Evolutionary conservation across 257 asterid genomes (phyloP).

Genomic region (Craterostigma plantagineum): DNA sequence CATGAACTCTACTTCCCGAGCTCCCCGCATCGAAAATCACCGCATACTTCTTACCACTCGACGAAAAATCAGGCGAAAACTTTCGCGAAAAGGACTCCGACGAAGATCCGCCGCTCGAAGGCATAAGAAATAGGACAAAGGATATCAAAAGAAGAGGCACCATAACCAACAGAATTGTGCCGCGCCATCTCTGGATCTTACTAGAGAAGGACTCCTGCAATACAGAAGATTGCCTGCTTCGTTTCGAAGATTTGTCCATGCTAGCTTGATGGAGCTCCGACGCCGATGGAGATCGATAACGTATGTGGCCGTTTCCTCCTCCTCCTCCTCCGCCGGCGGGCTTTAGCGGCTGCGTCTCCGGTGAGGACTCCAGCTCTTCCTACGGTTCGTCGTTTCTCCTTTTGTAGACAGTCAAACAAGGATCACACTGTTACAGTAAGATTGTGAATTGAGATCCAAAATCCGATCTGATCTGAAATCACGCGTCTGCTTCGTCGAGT

Average conservation of each 20-base stretch:
- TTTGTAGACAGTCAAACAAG: too few species aligned
- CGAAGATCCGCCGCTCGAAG: constrained; percentile 16
- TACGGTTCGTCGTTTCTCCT: too few species aligned
- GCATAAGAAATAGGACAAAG: constrained; percentile 28
- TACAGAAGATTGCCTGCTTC: constrained; percentile 18
- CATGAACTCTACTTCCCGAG: constrained; percentile 88
- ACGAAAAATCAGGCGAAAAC: constrained; percentile 22
- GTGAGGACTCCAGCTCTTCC: constrained; percentile 31
- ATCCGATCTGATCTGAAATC: too few species aligned
- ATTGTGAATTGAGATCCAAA: too few species aligned
- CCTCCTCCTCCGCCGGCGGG: constrained; percentile 15
- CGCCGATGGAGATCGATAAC: constrained; percentile 90
- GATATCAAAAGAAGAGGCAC: constrained; percentile 39
- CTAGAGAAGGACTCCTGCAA: constrained; percentile 30
- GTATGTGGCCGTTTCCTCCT: constrained; percentile 88
- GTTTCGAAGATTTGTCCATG: constrained; percentile 60
- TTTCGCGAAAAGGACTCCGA: constrained; percentile 22
- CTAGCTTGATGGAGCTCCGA: constrained; percentile 53
- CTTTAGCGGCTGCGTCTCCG: constrained; percentile 29
- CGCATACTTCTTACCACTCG: constrained; percentile 38
- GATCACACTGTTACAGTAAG: too few species aligned
- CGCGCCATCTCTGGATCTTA: constrained; percentile 60
- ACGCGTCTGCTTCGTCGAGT: too few species aligned
- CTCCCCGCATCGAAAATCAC: constrained; percentile 90
- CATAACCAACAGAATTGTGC: constrained; percentile 42